Conservation (phyloP, 768 basidiomycete species). For the Cystobasidiopsis lactophilus region DNA sequence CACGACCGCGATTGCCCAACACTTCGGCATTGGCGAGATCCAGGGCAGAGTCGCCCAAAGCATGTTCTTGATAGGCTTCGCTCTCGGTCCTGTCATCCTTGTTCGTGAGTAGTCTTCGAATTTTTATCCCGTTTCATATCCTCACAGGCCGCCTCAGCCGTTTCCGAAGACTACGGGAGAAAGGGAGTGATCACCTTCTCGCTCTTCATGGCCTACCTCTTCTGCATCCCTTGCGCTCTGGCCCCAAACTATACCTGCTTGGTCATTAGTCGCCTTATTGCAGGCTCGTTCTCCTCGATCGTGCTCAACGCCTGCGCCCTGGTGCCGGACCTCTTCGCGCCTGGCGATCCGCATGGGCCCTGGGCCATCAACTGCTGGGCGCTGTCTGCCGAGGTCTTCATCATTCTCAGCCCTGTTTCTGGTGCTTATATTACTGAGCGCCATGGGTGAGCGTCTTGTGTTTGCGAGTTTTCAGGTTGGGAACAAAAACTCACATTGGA, state of each 20-base stretch:
- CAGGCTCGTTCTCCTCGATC: conserved; percentile 7
- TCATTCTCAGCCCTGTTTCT: conserved; percentile 2
- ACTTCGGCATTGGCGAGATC: neutral
- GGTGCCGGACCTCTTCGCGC: neutral
- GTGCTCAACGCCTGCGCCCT: conserved; percentile 7
- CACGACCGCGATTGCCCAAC: neutral
- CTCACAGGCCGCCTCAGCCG: too few relatives aligned
- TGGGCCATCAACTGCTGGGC: conserved; percentile 12
- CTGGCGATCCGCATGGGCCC: neutral
- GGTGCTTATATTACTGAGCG: conserved; percentile 5
- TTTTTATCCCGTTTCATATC: neutral
- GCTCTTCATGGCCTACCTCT: conserved; percentile 4
- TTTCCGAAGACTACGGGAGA: conserved; percentile 11
- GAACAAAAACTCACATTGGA: neutral
- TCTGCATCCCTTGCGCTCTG: conserved; percentile 7
- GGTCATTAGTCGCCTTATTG: conserved; percentile 5
- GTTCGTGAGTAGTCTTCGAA: neutral
- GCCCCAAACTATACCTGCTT: conserved; percentile 1
- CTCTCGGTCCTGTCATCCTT: neutral
- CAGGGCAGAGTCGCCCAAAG: conserved; percentile 4
- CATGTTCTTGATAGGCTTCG: conserved; percentile 9
- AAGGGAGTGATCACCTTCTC: conserved; percentile 2
- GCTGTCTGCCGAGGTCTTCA: conserved; percentile 7
- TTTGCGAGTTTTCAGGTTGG: too few relatives aligned
- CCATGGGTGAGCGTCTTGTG: neutral